Conservation (phyloP, 2,329 filamentous ascomycete species). For the Sporothrix brasiliensis region DNA sequence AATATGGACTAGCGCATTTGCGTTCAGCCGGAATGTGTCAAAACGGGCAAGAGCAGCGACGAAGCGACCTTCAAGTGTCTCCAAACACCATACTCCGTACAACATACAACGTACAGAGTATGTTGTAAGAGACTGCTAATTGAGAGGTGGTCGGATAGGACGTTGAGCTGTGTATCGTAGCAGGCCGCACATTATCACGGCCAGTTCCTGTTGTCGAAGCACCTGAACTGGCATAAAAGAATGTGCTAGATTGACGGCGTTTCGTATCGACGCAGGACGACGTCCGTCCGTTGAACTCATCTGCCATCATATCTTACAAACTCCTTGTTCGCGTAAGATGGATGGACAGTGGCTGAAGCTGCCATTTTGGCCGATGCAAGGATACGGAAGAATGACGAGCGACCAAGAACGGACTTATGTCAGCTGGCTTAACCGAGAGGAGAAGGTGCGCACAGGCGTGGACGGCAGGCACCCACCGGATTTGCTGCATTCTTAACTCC, state of each 20-base stretch:
- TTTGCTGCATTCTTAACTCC: conserved; percentile 25
- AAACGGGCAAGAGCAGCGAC: not conserved
- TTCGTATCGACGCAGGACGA: not conserved
- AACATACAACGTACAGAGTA: too few relatives aligned
- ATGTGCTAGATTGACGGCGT: too few relatives aligned
- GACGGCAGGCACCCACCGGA: conserved; percentile 17
- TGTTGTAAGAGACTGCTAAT: too few relatives aligned
- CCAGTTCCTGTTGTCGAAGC: too few relatives aligned
- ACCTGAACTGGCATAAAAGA: too few relatives aligned
- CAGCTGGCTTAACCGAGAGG: not conserved
- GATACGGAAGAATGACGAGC: not conserved
- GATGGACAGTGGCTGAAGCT: not conserved
- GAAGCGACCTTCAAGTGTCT: not conserved
- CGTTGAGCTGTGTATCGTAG: too few relatives aligned
- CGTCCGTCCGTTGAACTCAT: not conserved
- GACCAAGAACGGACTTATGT: not conserved
- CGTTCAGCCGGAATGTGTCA: conserved; percentile 11
- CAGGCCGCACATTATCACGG: too few relatives aligned
- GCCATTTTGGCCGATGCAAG: not conserved
- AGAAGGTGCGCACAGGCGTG: not conserved
- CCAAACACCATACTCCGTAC: too few relatives aligned
- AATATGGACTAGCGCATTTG: not conserved
- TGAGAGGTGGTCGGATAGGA: too few relatives aligned
- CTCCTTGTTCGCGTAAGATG: not conserved
- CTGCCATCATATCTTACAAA: not conserved